These are phyloP conservation scores for Salvia splendens DNA, from an alignment of 257 asterid species.

Conservation along the genomic window DNA sequence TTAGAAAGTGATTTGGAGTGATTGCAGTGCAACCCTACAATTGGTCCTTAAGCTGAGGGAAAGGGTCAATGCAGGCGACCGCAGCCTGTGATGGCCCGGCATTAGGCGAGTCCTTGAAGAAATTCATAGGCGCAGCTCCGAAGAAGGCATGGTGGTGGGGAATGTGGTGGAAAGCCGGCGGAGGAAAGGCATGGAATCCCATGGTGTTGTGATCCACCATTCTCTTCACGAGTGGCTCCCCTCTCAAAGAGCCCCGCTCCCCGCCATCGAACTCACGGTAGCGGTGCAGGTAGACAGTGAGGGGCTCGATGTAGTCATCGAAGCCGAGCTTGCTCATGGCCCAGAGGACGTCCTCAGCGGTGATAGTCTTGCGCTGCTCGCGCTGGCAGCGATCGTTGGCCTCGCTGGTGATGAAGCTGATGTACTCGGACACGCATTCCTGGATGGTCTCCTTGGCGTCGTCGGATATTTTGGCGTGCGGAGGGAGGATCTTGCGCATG, in stretches of 20 bases:
- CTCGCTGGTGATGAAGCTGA: slow-evolving; percentile 91
- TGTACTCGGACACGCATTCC: slow-evolving; percentile 91
- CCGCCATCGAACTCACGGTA: slow-evolving; percentile 76
- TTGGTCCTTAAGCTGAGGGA: slow-evolving; percentile 56
- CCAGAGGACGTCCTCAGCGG: slow-evolving; percentile 93
- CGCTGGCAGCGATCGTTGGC: slow-evolving; percentile 93
- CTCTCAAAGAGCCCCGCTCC: slow-evolving; percentile 63
- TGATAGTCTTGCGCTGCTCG: slow-evolving; percentile 94
- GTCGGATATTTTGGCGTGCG: slow-evolving; percentile 88
- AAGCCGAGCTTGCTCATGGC: slow-evolving; percentile 96
- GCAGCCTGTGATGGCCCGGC: slow-evolving; percentile 46
- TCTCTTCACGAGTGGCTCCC: slow-evolving; percentile 61
- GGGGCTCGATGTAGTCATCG: slow-evolving; percentile 85
- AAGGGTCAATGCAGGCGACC: slow-evolving; percentile 43
- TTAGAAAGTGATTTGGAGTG: no score
- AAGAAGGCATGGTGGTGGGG: slow-evolving; percentile 55
- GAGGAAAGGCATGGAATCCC: slow-evolving; percentile 38
- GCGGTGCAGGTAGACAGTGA: slow-evolving; percentile 77
- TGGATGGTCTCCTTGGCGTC: slow-evolving; percentile 96
- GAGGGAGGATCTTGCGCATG: slow-evolving; percentile 84
- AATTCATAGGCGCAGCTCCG: slow-evolving; percentile 53
- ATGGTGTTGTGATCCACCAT: slow-evolving; percentile 41
- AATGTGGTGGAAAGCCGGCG: slow-evolving; percentile 48
- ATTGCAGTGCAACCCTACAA: slow-evolving; percentile 9
- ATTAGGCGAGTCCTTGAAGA: slow-evolving; percentile 49